Evolutionary conservation across 192 early-diverging fungal genomes (phyloP), one percentile per base, ranked within the genome.

Genomic region (Umbelopsis ramanniana): DNA sequence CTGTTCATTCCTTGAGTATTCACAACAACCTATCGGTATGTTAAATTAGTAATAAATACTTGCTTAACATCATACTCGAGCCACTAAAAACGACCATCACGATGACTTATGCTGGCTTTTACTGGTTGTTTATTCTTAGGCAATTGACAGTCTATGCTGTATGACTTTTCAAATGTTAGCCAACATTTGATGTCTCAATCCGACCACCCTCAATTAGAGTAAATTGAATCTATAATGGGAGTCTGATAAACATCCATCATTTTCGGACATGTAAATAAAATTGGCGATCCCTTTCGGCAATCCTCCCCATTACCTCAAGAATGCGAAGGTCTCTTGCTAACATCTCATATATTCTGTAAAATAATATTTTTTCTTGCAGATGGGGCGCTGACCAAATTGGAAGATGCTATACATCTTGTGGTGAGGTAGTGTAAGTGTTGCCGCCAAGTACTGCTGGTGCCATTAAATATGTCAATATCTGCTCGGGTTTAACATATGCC

Each of bases 81-180:
- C 29, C 1, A 29, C 29, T 3, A 29, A 29, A 29, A 29, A 3
- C 29, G 3, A 29, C 1, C 1, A 29, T 1, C 29, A 29, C 29
- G 3, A 2, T 3, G 3, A 3, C 29, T 29, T 29, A 29, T 29
- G 29, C 29, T 1, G 29, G 1, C 29, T 50, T 50, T 0, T n/a
- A 50, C 48, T 1, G 23, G 3, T 8, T 14, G 17, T 38, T 63
- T 63, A 63, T 37, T 63, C n/a, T 17, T 17, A 14, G 8, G 26
- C 33, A 26, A 29, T 35, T 37, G 95, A 60, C 95, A 95, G 96
- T 63, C 86, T 81, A 75, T 95, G 90, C 35, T 76, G 76, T 52
- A 93, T 68, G 8, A 96, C 90, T 89, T 85, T 23, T 91, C 87
- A 47, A 95, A 93, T 37, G 84, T 92, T 3, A 89, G 87, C 23